phyloP scores from a whole-genome alignment of 108 stramenopile genomes.

The Cyclotella choctawhatcheeana region DNA sequence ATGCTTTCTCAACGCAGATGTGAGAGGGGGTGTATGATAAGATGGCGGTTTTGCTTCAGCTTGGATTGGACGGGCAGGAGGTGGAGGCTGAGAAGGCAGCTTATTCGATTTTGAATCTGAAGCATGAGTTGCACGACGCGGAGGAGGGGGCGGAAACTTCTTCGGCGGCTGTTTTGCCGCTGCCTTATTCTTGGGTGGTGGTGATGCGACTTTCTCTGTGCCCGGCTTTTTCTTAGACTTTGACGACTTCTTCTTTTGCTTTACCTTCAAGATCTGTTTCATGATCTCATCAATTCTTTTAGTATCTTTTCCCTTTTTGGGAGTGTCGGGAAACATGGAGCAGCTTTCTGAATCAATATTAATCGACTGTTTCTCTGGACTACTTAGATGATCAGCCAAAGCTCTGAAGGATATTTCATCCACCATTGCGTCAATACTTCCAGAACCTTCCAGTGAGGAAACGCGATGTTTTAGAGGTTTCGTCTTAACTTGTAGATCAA shows the following conservation, averaged over 20 bases:
- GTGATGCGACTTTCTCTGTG: neutral
- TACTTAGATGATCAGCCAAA: neutral
- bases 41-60: no score
- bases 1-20: neutral
- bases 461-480: neutral
- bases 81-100: neutral
- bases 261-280: neutral
- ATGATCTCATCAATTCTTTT: conserved; percentile 5
- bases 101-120: neutral
- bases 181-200: neutral
- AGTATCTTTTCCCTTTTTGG: neutral
- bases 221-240: neutral
- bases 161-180: neutral
- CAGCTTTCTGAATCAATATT: conserved; percentile 4
- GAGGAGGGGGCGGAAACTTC: conserved; percentile 2
- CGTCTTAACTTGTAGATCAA: neutral
- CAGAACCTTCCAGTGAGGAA: neutral
- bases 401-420: neutral
- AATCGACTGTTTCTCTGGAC: neutral
- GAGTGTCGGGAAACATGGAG: neutral
- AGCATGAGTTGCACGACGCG: neutral
- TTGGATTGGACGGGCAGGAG: neutral
- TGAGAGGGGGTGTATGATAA: neutral
- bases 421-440: neutral
- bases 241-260: neutral